Evolutionary conservation across 306 rosid genomes (phyloP), one percentile per base, ranked within the genome.

Genomic region (Acacia acuminata): DNA sequence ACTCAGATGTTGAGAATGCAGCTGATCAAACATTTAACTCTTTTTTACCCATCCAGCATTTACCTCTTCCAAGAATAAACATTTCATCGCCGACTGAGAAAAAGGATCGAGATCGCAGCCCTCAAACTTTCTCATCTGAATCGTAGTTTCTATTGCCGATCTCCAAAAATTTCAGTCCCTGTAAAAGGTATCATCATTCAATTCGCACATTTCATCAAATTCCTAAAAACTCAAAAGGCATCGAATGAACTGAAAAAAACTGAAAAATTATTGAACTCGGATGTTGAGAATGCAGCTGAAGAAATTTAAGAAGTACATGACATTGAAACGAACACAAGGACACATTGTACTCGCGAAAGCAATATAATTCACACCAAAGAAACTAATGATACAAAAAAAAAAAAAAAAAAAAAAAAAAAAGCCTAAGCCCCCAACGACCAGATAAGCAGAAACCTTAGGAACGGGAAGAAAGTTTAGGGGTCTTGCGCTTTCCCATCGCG

Each of bases 401-500:
- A 9, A 48, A 8, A 45, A 47, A 43, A 14, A 71, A 45, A n/a
- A n/a, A n/a, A n/a, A n/a, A n/a, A n/a, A n/a, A n/a, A n/a, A n/a
- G 13, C 4, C 17, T 12, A 12, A 24, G 51, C 60, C 42, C 24
- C 51, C 11, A 4, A 8, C 8, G 25, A 71, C 24, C 10, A 4
- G 19, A 50, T 10, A 58, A 15, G 80, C 20, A 9, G 44, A 79
- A 83, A 73, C 74, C 80, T 83, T 77, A 72, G 22, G 66, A 50
- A 43, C 45, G n/a, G 45, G 20, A 4, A 19, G 14, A 10, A 48
- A 50, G 48, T 8, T 10, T 12, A 0, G n/a, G 77, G 77, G 83
- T 79, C 94, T 87, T 84, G 92, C 98, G 94, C 87, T 90, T 94
- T 81, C 97, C 97, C 98, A 94, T 94, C n/a, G 79, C 4, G 86